Base-by-base conservation (phyloP, 495 filamentous ascomycete genomes). In the Talaromyces stipitatus region DNA sequence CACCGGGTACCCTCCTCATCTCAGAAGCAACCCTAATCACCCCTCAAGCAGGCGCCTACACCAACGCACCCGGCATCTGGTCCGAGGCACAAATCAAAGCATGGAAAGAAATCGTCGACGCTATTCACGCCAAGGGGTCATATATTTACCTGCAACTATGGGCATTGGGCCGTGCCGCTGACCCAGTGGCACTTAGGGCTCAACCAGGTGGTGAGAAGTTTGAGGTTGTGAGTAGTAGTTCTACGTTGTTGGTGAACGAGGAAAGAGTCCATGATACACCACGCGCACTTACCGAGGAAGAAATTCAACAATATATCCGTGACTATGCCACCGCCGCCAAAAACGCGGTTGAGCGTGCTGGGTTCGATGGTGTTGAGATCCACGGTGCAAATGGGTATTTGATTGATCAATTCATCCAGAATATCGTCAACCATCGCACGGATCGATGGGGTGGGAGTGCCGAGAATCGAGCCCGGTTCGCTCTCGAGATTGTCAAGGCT, bases 301-400 rank as follows among this genome's bases (percentile, higher is more conserved):
- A 89, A 50, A 86, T 90, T 56, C 58, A 74, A 57, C 61, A 69
- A 7, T 80, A 68, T 18, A 78, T 89, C 26, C 56, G 65, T 0
- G 79, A 79, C 58, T 89, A 85, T 50, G 83, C 75, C 8, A 63
- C 74, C 23, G 87, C 86, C 20, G 83, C 87, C 1, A 69, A 73
- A 58, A 84, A 82, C 55, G 85, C 86, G 3, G 71, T 90, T 10
- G 54, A 55, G 12, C 73, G 69, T 8, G 88, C 87, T 3, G 88
- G 87, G 10, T 91, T 90, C 56, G 88, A 90, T 62, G 87, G 85
- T 24, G 85, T 91, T 3, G 88, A 91, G 71, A 72, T 90, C 54
- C 87, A 90, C 64, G 82, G 72, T 32, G 85, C 85, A 3, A 90
- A 91, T 60, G 88, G 87, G 8, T 90, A 89, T 63, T 68, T 91